Percentiles rank a stretch among this genome's conserved stretches.
These are phyloP conservation scores for Pelargonium nanum DNA, from an alignment of 345 rosid genomes.

Conservation along the genomic window DNA sequence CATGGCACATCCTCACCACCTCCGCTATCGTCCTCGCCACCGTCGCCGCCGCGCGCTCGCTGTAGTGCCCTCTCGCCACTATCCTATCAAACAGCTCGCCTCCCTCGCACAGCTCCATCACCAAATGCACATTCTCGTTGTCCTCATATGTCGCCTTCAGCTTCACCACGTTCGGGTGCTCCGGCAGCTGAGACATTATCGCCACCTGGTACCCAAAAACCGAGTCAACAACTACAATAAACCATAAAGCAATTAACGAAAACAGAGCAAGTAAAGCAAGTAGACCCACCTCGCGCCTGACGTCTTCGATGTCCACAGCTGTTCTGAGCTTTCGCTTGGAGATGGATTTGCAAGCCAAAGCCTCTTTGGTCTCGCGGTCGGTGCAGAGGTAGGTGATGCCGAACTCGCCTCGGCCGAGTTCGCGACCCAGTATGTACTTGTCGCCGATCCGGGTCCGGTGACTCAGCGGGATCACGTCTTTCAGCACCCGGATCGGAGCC, in stretches of 20 bases:
- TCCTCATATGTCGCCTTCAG: slow-evolving; percentile 91
- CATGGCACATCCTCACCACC: slow-evolving; percentile 89
- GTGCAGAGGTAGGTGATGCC: slow-evolving; percentile 91
- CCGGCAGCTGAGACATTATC: slow-evolving; percentile 78
- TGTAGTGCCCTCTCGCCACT: slow-evolving; percentile 90
- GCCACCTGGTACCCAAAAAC: slow-evolving; percentile 35
- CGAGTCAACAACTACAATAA: neutral
- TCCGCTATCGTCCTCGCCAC: slow-evolving; percentile 72
- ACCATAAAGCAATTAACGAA: neutral
- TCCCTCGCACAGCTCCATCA: slow-evolving; percentile 95
- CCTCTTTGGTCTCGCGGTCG: slow-evolving; percentile 59
- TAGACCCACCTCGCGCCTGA: slow-evolving; percentile 58
- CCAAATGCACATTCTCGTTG: slow-evolving; percentile 74
- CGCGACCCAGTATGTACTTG: slow-evolving; percentile 76
- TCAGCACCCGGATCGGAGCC: slow-evolving; percentile 56
- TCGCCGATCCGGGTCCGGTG: slow-evolving; percentile 67
- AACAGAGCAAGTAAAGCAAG: neutral
- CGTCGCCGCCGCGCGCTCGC: slow-evolving; percentile 83
- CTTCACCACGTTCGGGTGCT: slow-evolving; percentile 79
- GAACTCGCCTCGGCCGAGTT: slow-evolving; percentile 90
- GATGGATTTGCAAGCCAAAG: slow-evolving; percentile 81
- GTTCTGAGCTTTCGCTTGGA: slow-evolving; percentile 83
- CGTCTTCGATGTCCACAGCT: slow-evolving; percentile 83
- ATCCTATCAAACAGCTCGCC: slow-evolving; percentile 94
- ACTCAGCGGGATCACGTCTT: slow-evolving; percentile 51